Evolutionary conservation across 1,139 yeast species (phyloP).

Genomic region (Maudiozyma humilis): DNA sequence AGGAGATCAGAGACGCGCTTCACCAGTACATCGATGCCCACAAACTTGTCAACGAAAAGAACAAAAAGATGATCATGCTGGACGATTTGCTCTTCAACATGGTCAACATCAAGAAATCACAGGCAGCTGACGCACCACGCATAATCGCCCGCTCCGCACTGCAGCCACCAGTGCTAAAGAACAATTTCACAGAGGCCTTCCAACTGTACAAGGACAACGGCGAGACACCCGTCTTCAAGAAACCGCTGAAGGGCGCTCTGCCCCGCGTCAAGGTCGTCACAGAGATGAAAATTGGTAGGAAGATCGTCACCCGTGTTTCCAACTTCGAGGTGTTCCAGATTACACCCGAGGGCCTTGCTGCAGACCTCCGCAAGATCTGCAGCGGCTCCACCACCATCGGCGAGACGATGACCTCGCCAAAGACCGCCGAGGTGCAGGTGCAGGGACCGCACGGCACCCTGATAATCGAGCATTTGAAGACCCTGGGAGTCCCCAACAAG

Average conservation of each 20-base stretch:
- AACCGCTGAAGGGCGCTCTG: slow-evolving; percentile 51
- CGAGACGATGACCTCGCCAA: slow-evolving; percentile 47
- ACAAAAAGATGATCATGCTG: slow-evolving; percentile 42
- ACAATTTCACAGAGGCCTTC: slow-evolving; percentile 51
- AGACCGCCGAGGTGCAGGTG: slow-evolving; percentile 60
- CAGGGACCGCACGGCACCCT: slow-evolving; percentile 82
- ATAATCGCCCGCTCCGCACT: slow-evolving; percentile 45
- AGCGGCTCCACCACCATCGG: slow-evolving; percentile 82
- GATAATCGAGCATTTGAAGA: slow-evolving; percentile 51
- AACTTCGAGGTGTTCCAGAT: slow-evolving; percentile 64
- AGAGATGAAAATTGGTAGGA: slow-evolving; percentile 76
- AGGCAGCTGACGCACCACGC: slow-evolving; percentile 16
- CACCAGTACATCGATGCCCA: slow-evolving; percentile 48
- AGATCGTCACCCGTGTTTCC: slow-evolving; percentile 62
- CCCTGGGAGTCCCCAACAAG: slow-evolving; percentile 57
- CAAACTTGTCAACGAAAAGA: slow-evolving; percentile 43
- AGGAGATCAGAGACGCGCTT: slow-evolving; percentile 46
- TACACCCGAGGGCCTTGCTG: slow-evolving; percentile 57
- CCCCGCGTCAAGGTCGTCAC: slow-evolving; percentile 63
- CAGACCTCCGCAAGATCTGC: slow-evolving; percentile 65
- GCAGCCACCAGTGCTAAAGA: slow-evolving; percentile 39
- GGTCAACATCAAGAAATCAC: slow-evolving; percentile 26
- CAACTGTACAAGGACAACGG: slow-evolving; percentile 43
- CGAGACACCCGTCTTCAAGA: slow-evolving; percentile 32
- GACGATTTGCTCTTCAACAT: slow-evolving; percentile 40